phyloP scores from a whole-genome alignment of 78 protist genomes.

The Tieghemostelium lacteum region DNA sequence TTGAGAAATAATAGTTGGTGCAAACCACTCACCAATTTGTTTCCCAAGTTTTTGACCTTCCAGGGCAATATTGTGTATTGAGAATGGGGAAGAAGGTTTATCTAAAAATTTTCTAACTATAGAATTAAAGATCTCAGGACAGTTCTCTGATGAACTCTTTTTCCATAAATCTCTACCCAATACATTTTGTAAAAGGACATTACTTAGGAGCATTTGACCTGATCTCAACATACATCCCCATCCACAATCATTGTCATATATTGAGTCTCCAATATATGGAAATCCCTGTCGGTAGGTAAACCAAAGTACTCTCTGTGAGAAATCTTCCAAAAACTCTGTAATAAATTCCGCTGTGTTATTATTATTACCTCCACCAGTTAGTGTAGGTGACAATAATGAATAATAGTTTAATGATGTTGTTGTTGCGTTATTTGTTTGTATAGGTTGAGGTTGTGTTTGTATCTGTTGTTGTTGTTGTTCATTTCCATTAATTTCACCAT shows the following conservation, averaged over 20 bases:
- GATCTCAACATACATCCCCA: slow-evolving; percentile 85
- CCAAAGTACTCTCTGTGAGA: slow-evolving; percentile 37
- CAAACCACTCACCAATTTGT: slow-evolving; percentile 88
- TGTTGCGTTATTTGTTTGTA: background rate
- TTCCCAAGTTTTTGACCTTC: slow-evolving; percentile 66
- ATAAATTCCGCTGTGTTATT: no score
- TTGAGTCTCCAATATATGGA: slow-evolving; percentile 53
- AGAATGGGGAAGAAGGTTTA: slow-evolving; percentile 82
- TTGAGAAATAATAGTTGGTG: slow-evolving; percentile 78
- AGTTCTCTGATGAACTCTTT: slow-evolving; percentile 3
- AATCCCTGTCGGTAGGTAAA: slow-evolving; percentile 70
- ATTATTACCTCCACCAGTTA: no score
- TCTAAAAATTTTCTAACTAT: slow-evolving; percentile 66
- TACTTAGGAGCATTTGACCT: slow-evolving; percentile 75
- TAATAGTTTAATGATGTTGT: no score
- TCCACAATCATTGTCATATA: slow-evolving; percentile 70
- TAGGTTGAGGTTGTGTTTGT: slow-evolving; percentile 1
- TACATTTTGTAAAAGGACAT: slow-evolving; percentile 13
- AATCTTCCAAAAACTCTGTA: slow-evolving; percentile 56
- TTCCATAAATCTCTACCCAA: slow-evolving; percentile 41
- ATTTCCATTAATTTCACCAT: background rate
- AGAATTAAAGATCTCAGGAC: no score
- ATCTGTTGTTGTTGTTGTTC: background rate
- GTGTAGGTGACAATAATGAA: no score
- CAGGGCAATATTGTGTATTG: slow-evolving; percentile 82